Conservation (phyloP, 2,329 filamentous ascomycete genomes). For the Colletotrichum coccodes region DNA sequence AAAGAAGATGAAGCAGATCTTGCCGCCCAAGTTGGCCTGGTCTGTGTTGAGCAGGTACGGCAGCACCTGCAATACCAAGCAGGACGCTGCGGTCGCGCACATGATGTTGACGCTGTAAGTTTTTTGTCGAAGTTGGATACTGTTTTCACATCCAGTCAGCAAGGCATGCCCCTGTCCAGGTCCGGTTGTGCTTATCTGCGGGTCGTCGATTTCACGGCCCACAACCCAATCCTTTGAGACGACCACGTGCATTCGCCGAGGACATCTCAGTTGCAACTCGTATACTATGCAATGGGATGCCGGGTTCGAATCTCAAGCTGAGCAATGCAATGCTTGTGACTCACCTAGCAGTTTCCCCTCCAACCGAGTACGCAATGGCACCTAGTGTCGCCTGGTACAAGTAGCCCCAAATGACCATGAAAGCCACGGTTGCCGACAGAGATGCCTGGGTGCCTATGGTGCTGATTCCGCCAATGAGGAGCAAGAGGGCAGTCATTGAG, state of each 20-base stretch:
- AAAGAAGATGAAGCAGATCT: conserved; percentile 45
- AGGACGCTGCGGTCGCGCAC: conserved; percentile 41
- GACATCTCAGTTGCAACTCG: background rate
- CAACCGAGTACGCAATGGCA: conserved; percentile 42
- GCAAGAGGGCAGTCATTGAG: conserved; percentile 40
- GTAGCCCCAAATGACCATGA: conserved; percentile 42
- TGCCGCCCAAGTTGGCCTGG: conserved; percentile 44
- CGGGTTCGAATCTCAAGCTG: too few species aligned
- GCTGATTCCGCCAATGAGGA: conserved; percentile 43
- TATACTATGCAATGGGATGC: too few species aligned
- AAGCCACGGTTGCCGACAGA: conserved; percentile 39
- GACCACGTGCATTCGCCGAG: background rate
- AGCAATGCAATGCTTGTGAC: too few species aligned
- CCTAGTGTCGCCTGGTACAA: conserved; percentile 42
- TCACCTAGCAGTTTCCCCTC: conserved; percentile 42
- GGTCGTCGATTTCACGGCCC: conserved; percentile 58
- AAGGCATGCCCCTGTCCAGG: conserved; percentile 70
- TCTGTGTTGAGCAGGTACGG: conserved; percentile 43
- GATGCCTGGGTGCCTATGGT: conserved; percentile 37
- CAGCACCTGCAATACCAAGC: conserved; percentile 41
- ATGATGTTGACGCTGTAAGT: conserved; percentile 47
- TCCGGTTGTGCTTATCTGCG: conserved; percentile 55
- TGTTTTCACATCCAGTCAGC: conserved; percentile 75
- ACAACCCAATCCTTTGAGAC: conserved; percentile 1
- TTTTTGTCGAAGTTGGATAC: conserved; percentile 42